These are phyloP conservation scores for Willaertia magna DNA, from an alignment of 208 protist species.

Conservation along the genomic window DNA sequence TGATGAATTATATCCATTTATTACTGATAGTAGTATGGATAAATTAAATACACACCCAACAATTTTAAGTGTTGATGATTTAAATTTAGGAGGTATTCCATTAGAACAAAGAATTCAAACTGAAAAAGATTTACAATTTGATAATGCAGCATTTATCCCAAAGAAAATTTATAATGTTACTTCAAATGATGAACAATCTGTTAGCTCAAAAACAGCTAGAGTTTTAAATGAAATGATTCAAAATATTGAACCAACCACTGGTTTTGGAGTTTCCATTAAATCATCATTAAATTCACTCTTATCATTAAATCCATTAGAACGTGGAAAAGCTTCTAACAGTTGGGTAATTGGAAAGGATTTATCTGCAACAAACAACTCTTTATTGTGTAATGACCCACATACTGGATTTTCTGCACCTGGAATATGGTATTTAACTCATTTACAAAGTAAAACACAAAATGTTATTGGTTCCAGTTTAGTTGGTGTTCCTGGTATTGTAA, in stretches of 20 bases:
- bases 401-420: not conserved
- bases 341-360: not conserved
- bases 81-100: not conserved
- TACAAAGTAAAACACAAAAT: not conserved
- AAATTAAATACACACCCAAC: no score
- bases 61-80: not conserved
- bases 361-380: not conserved
- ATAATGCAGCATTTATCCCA: not conserved
- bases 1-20: not conserved
- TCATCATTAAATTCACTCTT: not conserved
- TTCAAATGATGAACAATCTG: no score
- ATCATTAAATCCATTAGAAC: not conserved
- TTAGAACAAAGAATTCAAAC: not conserved
- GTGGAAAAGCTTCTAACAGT: not conserved
- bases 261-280: not conserved
- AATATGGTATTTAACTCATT: not conserved
- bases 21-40: not conserved
- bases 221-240: not conserved
- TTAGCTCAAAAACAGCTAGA: no score
- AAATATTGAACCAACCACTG: not conserved
- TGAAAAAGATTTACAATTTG: not conserved
- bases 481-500: constrained; percentile 3
- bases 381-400: constrained; percentile 11
- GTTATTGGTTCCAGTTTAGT: not conserved
- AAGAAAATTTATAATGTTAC: not conserved